phyloP scores from a whole-genome alignment of 164 flowering plant species.

The Cinnamomum micranthum region DNA sequence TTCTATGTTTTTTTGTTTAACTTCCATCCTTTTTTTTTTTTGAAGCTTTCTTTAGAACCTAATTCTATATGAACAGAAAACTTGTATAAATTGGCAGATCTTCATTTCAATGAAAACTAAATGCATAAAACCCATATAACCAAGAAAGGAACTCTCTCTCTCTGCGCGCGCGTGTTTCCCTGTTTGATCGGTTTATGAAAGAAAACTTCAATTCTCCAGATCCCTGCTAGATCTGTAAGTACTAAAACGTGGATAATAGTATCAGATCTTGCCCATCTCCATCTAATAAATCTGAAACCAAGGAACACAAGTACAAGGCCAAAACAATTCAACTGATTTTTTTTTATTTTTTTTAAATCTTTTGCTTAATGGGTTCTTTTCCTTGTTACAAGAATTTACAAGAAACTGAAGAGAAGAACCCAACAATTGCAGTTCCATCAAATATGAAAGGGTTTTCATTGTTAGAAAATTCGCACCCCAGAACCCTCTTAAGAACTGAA shows the following conservation, averaged over 20 bases:
- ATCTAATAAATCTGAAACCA: background rate
- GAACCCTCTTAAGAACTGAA: background rate
- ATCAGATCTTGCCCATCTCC: background rate
- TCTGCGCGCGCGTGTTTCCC: no score
- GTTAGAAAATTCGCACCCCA: background rate
- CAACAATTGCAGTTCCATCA: background rate
- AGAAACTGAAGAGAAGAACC: background rate
- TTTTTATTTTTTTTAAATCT: no score
- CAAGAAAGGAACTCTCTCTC: no score
- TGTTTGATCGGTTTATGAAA: no score
- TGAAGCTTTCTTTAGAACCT: background rate
- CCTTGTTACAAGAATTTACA: background rate
- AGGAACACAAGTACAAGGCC: background rate
- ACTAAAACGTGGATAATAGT: no score
- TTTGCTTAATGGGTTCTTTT: background rate
- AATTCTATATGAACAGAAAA: background rate
- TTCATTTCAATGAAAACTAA: background rate
- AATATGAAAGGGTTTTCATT: background rate
- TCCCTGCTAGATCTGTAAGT: background rate
- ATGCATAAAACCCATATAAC: background rate
- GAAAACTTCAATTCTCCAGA: background rate
- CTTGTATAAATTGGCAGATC: background rate
- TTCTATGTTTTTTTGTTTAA: background rate
- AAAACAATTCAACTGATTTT: background rate
- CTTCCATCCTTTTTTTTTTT: background rate